Conservation (phyloP, 345 rosid genomes). For the Gossypium ekmanianum region DNA sequence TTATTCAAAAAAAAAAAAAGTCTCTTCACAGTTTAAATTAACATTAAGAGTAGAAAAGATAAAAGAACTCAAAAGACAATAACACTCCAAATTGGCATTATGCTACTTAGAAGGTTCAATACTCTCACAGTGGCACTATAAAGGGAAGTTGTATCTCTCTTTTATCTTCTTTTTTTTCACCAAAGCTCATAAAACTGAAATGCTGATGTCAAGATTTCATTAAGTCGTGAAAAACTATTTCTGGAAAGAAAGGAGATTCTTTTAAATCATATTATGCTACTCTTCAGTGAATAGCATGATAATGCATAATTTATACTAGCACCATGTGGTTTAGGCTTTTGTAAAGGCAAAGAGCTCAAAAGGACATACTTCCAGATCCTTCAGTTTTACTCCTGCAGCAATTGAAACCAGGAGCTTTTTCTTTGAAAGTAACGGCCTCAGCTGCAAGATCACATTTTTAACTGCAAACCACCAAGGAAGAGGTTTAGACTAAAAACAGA, state of each 20-base stretch:
- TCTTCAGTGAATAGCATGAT: not conserved
- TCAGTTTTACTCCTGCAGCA: slow-evolving; percentile 81
- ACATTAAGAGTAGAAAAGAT: too few relatives aligned
- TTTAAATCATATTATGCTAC: not conserved
- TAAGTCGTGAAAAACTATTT: not conserved
- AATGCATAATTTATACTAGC: not conserved
- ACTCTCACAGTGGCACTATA: not conserved
- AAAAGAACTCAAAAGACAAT: too few relatives aligned
- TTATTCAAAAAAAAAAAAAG: too few relatives aligned
- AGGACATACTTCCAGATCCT: slow-evolving; percentile 69
- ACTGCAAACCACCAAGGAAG: slow-evolving; percentile 32
- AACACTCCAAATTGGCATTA: not conserved
- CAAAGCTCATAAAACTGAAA: not conserved
- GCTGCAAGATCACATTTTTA: slow-evolving; percentile 56
- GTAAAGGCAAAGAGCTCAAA: not conserved
- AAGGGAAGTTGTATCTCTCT: not conserved
- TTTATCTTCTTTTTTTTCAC: not conserved
- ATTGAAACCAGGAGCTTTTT: slow-evolving; percentile 81
- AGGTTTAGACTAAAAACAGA: not conserved
- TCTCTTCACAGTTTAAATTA: too few relatives aligned
- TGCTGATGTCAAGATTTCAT: not conserved
- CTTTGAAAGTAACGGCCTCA: slow-evolving; percentile 58
- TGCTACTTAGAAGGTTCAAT: not conserved
- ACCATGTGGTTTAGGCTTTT: not conserved
- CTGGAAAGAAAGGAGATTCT: not conserved